Evolutionary conservation across 2,329 filamentous ascomycete species (phyloP).

Genomic region (Lasiodiplodia sp.): DNA sequence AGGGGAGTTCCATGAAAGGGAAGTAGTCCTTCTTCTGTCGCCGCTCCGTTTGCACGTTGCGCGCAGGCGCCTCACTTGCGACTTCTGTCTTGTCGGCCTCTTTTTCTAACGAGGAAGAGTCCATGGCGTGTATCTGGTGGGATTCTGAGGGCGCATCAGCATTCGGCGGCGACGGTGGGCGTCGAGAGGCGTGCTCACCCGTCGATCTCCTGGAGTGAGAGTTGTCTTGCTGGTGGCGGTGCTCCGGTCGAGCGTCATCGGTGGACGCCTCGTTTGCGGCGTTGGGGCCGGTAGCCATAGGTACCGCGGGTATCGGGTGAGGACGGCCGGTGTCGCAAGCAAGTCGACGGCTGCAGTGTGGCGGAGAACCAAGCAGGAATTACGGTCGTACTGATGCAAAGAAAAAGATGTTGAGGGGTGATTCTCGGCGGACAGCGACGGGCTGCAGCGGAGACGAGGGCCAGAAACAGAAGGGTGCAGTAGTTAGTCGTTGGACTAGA

Average conservation of each 20-base stretch:
- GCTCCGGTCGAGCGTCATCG: background rate
- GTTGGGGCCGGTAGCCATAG: background rate
- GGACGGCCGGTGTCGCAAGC: background rate
- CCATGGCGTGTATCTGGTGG: background rate
- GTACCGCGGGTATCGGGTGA: background rate
- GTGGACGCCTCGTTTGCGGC: background rate
- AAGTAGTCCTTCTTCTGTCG: constrained; percentile 24
- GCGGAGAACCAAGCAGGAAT: background rate
- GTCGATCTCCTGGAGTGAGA: background rate
- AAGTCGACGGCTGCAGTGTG: background rate
- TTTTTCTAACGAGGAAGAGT: background rate
- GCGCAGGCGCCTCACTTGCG: background rate
- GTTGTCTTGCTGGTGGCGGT: background rate
- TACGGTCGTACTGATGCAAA: background rate
- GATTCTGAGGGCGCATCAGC: background rate
- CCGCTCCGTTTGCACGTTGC: background rate
- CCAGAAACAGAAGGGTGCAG: background rate
- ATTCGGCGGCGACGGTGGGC: background rate
- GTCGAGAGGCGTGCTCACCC: background rate
- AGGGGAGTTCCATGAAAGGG: constrained; percentile 30
- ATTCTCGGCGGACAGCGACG: background rate
- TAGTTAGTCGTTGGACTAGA: background rate
- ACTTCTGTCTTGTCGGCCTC: background rate
- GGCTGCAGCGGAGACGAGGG: constrained; percentile 1
- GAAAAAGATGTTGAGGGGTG: background rate